Base-by-base conservation (phyloP, 768 basidiomycete genomes). In the Serendipita vermifera region DNA sequence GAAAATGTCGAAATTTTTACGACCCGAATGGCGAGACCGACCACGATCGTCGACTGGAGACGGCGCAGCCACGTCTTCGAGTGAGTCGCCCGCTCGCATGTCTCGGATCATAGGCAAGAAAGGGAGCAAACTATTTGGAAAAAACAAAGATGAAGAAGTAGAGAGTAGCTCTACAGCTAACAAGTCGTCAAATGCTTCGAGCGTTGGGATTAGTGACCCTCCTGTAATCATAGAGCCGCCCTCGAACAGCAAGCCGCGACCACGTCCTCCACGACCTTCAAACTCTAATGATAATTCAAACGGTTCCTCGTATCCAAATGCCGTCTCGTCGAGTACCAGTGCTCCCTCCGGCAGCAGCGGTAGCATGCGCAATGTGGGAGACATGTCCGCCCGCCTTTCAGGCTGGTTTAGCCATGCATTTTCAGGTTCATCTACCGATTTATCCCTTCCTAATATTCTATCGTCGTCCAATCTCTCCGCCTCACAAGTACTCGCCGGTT, bases 361-460 rank as follows among this genome's bases (percentile, higher is more conserved):
- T 59, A 55, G 51, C 56, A 24, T 26, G 22, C 46, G 46, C 46
- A 51, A 51, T n/a, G n/a, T 51, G 22, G 24, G 46, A 22, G 84
- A 87, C 70, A 75, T 88, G 29, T 82, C 86, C 1, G 81, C 80
- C 13, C 76, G 87, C 0, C 77, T 88, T 40, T 81, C 85, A 0
- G 85, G 86, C 62, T 86, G 87, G 86, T 77, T 88, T 68, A 78
- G 82, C 0, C 84, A 87, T 67, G 83, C 83, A 0, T 85, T 89
- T 69, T 77, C 75, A 64, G 67, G 79, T 1, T 87, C 85, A 1
- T 74, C 82, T 0, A 80, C 81, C 1, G 86, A 87, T 70, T 76
- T 88, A 15, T 77, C 80, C 2, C 75, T 87, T 0, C 83, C 83
- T 2, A 61, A 73, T 15, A 68, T 87, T 41, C 72, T 87, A 59